Base-by-base conservation (phyloP, 371 early-diverging fungal species). In the Rhizopus stolonifer region DNA sequence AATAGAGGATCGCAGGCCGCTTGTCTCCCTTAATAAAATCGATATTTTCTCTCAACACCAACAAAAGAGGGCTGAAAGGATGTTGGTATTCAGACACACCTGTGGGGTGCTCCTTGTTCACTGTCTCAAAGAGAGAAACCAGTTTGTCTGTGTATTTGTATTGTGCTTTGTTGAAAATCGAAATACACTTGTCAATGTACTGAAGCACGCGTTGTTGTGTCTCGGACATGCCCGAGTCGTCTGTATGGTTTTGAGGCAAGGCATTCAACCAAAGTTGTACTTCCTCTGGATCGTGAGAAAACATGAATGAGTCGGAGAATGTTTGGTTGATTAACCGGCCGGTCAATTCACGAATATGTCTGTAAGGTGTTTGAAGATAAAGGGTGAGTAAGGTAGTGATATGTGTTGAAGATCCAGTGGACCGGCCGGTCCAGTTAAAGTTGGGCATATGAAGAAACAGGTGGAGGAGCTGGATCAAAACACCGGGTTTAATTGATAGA, bases 381-480 rank as follows among this genome's bases (percentile, higher is more conserved):
- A 89, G 62, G 11, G 68, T 76, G 9, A 89, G 48, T 6, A 89
- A 58, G 6, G 80, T 81, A 0, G 65, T 65, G 17, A 89, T 73
- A 54, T 86, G 85, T 6, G 87, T 82, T 0, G 74, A 60, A 31
- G 69, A 61, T 32, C 66, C 74, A 32, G 75, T 76, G 36, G 84
- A 58, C 47, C 72, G 71, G 48, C 64, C 70, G 43, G 78, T 79
- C 90, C 89, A 90, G 24, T 85, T 82, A 49, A 90, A 88, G 45
- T 83, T 81, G 15, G 76, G 79, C 33, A 84, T 58, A 23, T 76
- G 77, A 22, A 77, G 48, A 25, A 91, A 57, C 32, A 90, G 69
- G 18, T 80, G 80, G 17, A 92, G 49, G 15, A 89, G 49, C 52
- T 84, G 78, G 34, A 82, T 61, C 50, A 85, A 74, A 1, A 81